phyloP scores from a whole-genome alignment of 805 yeast genomes.

The Lachancea sp. region DNA sequence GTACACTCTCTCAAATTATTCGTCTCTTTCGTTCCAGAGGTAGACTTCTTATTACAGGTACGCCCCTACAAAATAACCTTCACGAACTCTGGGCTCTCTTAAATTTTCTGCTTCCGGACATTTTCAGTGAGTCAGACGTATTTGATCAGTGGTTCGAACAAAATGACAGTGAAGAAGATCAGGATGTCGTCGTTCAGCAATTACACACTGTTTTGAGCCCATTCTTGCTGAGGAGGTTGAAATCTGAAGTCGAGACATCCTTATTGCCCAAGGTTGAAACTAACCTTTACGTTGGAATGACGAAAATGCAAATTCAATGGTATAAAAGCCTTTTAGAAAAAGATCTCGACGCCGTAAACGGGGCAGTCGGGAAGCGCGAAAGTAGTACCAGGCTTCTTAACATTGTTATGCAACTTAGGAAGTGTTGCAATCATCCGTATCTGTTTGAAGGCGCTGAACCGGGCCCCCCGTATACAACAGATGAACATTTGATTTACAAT shows the following conservation, averaged over 20 bases:
- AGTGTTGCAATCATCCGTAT: slow-evolving; percentile 96
- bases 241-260: slow-evolving; percentile 88
- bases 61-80: slow-evolving; percentile 89
- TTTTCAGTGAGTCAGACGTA: slow-evolving; percentile 82
- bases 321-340: slow-evolving; percentile 82
- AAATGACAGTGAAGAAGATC: slow-evolving; percentile 45
- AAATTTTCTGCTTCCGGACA: slow-evolving; percentile 88
- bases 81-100: slow-evolving; percentile 96
- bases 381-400: slow-evolving; percentile 85
- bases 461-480: slow-evolving; percentile 95
- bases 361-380: slow-evolving; percentile 89
- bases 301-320: slow-evolving; percentile 93
- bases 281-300: slow-evolving; percentile 88
- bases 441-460: slow-evolving; percentile 99
- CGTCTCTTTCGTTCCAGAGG: slow-evolving; percentile 80
- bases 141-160: slow-evolving; percentile 85
- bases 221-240: slow-evolving; percentile 80
- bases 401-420: slow-evolving; percentile 93
- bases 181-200: slow-evolving; percentile 81
- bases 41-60: slow-evolving; percentile 85
- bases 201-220: slow-evolving; percentile 85
- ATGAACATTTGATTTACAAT: slow-evolving; percentile 85
- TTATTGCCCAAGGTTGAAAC: slow-evolving; percentile 85
- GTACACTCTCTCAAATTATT: slow-evolving; percentile 86
- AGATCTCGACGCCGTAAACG: slow-evolving; percentile 94